Evolutionary conservation across 179 eudicot genomes (phyloP).

Genomic region (Drosera spatulata): DNA sequence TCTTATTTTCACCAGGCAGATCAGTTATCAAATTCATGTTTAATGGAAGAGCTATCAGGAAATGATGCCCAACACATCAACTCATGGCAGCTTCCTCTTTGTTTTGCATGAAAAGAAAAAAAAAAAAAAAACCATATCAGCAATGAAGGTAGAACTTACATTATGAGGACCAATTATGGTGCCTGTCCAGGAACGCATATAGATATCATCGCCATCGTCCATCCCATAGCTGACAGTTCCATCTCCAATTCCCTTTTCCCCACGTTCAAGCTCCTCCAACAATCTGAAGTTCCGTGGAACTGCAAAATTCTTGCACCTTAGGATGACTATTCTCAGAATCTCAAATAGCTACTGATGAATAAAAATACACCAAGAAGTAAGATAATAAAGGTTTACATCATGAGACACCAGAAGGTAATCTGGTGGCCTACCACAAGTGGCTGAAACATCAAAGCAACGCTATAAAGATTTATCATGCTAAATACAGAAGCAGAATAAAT

Average conservation of each 20-base stretch:
- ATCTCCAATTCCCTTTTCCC: slow-evolving; percentile 72
- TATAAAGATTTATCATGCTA: too few species aligned
- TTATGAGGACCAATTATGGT: slow-evolving; percentile 65
- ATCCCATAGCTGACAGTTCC: slow-evolving; percentile 69
- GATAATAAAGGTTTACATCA: not conserved
- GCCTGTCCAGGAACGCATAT: slow-evolving; percentile 73
- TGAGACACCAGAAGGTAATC: too few species aligned
- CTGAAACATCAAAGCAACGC: too few species aligned
- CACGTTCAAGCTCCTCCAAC: slow-evolving; percentile 70
- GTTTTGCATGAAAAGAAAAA: too few species aligned
- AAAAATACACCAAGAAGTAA: not conserved
- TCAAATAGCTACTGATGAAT: too few species aligned
- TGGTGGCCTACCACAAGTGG: too few species aligned
- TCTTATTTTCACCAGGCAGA: too few species aligned
- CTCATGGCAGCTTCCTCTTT: too few species aligned
- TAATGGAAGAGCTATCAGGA: too few species aligned
- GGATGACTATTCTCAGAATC: not conserved
- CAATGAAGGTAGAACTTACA: slow-evolving; percentile 17
- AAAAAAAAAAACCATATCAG: not conserved
- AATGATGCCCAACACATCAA: too few species aligned
- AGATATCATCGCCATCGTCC: slow-evolving; percentile 66
- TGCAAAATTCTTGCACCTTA: slow-evolving; percentile 5
- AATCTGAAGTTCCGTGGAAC: slow-evolving; percentile 66
- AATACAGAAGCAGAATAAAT: too few species aligned
- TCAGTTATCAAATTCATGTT: too few species aligned